Evolutionary conservation across 2,329 filamentous ascomycete species (phyloP).

Genomic region (Fusarium sp.): DNA sequence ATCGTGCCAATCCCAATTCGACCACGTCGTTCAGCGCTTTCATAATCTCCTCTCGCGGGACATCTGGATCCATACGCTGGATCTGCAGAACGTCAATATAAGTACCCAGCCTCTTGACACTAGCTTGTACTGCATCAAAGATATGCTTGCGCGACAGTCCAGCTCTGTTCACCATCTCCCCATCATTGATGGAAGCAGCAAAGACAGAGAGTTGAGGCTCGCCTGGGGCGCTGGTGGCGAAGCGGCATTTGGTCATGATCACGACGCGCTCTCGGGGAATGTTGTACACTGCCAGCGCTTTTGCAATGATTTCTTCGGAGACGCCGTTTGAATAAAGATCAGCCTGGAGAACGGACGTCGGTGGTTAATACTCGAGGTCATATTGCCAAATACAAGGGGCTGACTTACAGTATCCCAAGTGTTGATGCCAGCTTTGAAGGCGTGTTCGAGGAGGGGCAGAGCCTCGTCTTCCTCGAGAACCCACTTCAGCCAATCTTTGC

Average conservation of each 20-base stretch:
- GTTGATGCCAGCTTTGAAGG: not conserved
- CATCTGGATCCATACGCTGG: not conserved
- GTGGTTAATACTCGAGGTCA: fast-evolving
- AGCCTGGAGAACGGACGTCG: fast-evolving
- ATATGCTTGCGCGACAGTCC: not conserved
- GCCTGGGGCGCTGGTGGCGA: not conserved
- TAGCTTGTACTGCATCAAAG: not conserved
- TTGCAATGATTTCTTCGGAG: not conserved
- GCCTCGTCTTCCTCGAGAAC: not conserved
- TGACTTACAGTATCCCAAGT: not conserved
- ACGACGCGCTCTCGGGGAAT: not conserved
- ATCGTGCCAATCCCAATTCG: not conserved
- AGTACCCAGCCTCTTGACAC: not conserved
- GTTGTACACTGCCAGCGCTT: not conserved
- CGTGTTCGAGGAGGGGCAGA: not conserved
- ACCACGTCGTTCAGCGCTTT: not conserved
- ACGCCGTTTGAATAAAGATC: not conserved
- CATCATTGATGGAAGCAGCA: not conserved
- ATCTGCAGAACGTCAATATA: not conserved
- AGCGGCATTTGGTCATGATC: not conserved
- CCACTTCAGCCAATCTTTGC: not conserved
- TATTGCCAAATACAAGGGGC: fast-evolving
- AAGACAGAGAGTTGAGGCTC: not conserved
- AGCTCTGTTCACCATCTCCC: not conserved
- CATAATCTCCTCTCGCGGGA: not conserved